phyloP scores from a whole-genome alignment of 768 basidiomycete species.

The Boletus vermiculosoides region DNA sequence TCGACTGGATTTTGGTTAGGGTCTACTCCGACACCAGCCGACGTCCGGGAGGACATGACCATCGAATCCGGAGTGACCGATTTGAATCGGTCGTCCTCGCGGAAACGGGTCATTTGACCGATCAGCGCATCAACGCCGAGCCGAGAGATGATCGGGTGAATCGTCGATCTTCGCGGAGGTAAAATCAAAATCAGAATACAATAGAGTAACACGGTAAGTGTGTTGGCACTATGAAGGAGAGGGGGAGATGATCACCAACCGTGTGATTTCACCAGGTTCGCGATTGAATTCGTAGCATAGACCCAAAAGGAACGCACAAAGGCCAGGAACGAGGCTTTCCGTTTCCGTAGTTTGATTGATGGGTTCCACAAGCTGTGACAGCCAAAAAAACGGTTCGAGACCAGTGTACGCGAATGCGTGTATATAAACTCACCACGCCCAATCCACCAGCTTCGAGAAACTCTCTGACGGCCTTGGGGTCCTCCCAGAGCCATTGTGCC shows the following conservation, averaged over 20 bases:
- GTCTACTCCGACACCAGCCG: background rate
- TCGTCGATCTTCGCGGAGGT: conserved; percentile 57
- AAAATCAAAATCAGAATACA: background rate
- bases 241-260: conserved; percentile 46
- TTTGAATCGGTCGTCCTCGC: conserved; percentile 93
- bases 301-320: conserved; percentile 89
- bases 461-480: conserved; percentile 80
- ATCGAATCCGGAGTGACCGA: conserved; percentile 82
- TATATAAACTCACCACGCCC: conserved; percentile 66
- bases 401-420: background rate
- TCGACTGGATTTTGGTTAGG: conserved; percentile 25
- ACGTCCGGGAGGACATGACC: conserved; percentile 55
- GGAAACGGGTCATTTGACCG: conserved; percentile 79
- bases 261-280: conserved; percentile 93
- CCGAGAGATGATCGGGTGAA: conserved; percentile 86
- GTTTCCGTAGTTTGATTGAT: conserved; percentile 87
- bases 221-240: background rate
- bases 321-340: conserved; percentile 83
- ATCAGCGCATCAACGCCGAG: conserved; percentile 88
- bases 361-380: conserved; percentile 81
- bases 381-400: background rate
- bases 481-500: conserved; percentile 96
- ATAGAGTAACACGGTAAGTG: background rate
- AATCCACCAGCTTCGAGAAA: conserved; percentile 90
- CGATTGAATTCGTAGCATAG: conserved; percentile 96